A percentile compares a stretch with the other conserved stretches of the same genome.
phyloP scores from a whole-genome alignment of 2,329 filamentous ascomycete species.

The Plectosphaerella sp. region DNA sequence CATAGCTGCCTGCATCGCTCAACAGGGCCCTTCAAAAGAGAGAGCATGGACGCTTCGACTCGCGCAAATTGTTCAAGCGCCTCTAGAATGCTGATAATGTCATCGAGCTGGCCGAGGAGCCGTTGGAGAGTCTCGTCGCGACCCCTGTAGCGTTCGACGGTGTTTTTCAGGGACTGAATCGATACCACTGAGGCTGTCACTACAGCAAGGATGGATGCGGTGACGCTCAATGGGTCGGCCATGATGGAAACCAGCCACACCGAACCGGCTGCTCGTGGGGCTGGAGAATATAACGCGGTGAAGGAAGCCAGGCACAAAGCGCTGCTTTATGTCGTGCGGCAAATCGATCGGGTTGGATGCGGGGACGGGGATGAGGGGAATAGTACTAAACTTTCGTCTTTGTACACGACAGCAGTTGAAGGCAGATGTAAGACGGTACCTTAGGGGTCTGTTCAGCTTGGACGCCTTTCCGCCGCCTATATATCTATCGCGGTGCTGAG shows the following conservation, averaged over 20 bases:
- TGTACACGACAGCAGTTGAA: no score
- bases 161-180: slow-evolving; percentile 24
- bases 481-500: no score
- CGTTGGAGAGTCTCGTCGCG: slow-evolving; percentile 26
- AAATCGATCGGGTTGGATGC: no score
- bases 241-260: background rate
- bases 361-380: no score
- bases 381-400: no score
- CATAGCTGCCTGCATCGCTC: slow-evolving; percentile 28
- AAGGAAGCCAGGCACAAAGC: no score
- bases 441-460: no score
- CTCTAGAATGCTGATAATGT: slow-evolving; percentile 25
- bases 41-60: slow-evolving; percentile 18
- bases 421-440: no score
- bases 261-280: no score
- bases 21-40: slow-evolving; percentile 28
- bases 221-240: slow-evolving; percentile 27
- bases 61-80: slow-evolving; percentile 18
- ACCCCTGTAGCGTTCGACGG: slow-evolving; percentile 26
- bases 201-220: slow-evolving; percentile 24
- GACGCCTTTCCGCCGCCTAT: no score
- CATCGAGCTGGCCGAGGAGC: slow-evolving; percentile 25
- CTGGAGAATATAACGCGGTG: no score
- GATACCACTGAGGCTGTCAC: slow-evolving; percentile 27
- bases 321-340: no score